Evolutionary conservation across 441 rosid species (phyloP).

Genomic region (Aquilaria agallochum): DNA sequence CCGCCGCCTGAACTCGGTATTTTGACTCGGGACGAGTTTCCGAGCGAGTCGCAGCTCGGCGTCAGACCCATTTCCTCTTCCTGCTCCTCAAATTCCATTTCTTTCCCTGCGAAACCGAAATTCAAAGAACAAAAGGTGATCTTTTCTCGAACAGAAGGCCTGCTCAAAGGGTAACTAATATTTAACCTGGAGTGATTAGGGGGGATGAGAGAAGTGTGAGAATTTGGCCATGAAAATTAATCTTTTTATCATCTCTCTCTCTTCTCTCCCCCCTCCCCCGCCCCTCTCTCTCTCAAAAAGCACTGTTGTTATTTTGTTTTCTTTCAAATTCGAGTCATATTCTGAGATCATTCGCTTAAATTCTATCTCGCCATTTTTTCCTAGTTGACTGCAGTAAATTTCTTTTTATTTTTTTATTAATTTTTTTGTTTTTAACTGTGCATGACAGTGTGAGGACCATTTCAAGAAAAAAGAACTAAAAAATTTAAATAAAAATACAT

Average conservation of each 20-base stretch:
- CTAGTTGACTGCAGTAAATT: neutral
- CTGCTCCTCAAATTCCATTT: conserved; percentile 63
- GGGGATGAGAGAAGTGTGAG: conserved; percentile 37
- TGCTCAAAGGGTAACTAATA: conserved; percentile 6
- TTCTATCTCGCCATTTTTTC: neutral
- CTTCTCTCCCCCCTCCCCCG: neutral
- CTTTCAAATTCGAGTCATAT: conserved; percentile 31
- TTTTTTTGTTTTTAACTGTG: no score
- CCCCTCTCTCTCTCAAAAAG: conserved; percentile 19
- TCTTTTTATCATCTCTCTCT: conserved; percentile 14
- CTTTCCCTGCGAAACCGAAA: conserved; percentile 10
- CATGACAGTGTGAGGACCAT: no score
- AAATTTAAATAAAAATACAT: no score
- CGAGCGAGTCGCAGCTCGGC: conserved; percentile 28
- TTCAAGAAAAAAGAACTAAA: no score
- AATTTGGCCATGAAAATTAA: conserved; percentile 45
- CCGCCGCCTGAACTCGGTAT: conserved; percentile 18
- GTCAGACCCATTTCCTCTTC: conserved; percentile 45
- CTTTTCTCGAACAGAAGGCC: conserved; percentile 14
- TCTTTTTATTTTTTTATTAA: neutral
- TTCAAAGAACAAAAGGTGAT: conserved; percentile 13
- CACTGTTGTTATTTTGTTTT: conserved; percentile 23
- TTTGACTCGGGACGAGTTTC: conserved; percentile 27
- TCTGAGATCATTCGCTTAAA: conserved; percentile 14
- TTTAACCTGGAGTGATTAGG: conserved; percentile 5